Evolutionary conservation across 768 basidiomycete genomes (phyloP), one percentile per base, ranked within the genome.

Genomic region (Boletus rubropictus): DNA sequence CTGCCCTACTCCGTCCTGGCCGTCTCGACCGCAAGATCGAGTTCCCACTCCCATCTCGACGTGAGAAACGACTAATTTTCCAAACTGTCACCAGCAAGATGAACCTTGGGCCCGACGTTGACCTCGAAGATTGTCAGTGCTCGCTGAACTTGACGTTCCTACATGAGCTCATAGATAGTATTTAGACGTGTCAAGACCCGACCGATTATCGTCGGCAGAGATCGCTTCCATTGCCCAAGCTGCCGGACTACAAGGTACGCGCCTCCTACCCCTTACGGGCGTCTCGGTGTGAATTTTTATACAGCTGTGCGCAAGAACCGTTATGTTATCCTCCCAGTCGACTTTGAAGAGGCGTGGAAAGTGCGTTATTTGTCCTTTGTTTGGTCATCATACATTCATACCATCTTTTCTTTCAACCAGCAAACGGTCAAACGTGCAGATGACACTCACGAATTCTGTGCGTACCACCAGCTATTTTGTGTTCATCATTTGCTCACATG

Each of bases 301-400:
- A 33, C 29, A 61, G 94, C 94, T 55, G 95, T 98, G 14, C 85
- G 95, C 49, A 97, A 97, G 74, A 97, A 98, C 68, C 86, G 95
- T 61, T 99, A 99, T 71, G 81, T 99, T 38, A 94, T 99, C 62
- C 73, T 98, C 18, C 95, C 96, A 0, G 80, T 86, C 12, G 96
- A 99, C 77, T 98, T 99, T 60, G 96, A 99, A 65, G 95, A 98
- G 68, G 93, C 93, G 63, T 99, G 94, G 94, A 98, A 97, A 79
- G 93, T 95, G 56, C 61, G 89, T 80, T 77, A 54, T 81, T 84
- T 82, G 62, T 55, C 9, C 49, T 27, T 55, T 79, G 63, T 75
- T 77, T 77, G 70, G 60, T 51, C 50, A 54, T 52, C 48, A 57
- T 40, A 53, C 51, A 59, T 59, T 66, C 59, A 53, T 61, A 33